These are phyloP conservation scores for Tilletia caries DNA, from an alignment of 1,284 basidiomycete species.

Conservation along the genomic window DNA sequence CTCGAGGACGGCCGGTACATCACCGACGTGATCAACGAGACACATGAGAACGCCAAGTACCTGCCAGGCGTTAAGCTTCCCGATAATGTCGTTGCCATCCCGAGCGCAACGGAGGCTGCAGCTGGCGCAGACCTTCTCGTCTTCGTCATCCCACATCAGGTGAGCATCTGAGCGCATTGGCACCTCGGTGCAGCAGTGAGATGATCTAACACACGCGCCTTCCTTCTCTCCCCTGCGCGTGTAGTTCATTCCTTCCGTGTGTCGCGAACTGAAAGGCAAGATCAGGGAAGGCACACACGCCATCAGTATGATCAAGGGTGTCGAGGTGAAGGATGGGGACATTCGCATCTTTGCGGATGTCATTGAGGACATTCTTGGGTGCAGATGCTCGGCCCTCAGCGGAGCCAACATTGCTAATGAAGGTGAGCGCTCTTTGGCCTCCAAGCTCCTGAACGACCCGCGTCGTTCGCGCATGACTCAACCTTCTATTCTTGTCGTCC, in stretches of 20 bases:
- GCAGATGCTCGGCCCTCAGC: slow-evolving; percentile 59
- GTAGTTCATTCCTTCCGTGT: slow-evolving; percentile 54
- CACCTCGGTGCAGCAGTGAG: too few relatives aligned
- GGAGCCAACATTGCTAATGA: slow-evolving; percentile 65
- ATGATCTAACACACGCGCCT: background rate
- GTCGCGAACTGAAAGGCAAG: slow-evolving; percentile 45
- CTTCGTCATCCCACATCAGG: slow-evolving; percentile 61
- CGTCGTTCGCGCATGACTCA: too few relatives aligned
- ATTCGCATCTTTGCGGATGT: slow-evolving; percentile 62
- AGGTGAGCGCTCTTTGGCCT: too few relatives aligned
- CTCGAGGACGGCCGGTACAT: slow-evolving; percentile 58
- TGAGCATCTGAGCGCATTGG: too few relatives aligned
- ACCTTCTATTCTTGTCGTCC: background rate
- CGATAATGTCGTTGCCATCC: slow-evolving; percentile 60
- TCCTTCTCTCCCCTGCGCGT: background rate
- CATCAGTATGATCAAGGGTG: slow-evolving; percentile 54
- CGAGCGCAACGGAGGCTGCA: slow-evolving; percentile 59
- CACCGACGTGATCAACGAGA: slow-evolving; percentile 60
- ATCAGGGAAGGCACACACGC: slow-evolving; percentile 47
- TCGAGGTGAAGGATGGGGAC: slow-evolving; percentile 55
- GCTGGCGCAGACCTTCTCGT: slow-evolving; percentile 61
- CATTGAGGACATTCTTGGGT: slow-evolving; percentile 59
- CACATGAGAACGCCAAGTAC: slow-evolving; percentile 61
- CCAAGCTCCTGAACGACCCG: too few relatives aligned
- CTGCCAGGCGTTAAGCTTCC: slow-evolving; percentile 61